phyloP scores from a whole-genome alignment of 2,329 filamentous ascomycete species.

The Trichoderma cornu-damae region DNA sequence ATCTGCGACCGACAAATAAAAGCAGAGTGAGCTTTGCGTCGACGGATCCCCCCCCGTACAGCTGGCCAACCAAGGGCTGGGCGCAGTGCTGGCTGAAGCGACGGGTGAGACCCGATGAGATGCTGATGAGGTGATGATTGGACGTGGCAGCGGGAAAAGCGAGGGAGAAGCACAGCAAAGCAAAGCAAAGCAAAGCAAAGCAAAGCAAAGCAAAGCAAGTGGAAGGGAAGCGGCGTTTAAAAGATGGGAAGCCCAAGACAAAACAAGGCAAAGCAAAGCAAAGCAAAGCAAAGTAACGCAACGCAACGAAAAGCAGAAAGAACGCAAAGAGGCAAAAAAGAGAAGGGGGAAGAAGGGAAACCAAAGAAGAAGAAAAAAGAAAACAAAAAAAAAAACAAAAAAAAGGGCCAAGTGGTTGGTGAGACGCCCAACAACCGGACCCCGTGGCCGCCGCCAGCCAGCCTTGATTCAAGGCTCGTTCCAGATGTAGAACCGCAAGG shows the following conservation, averaged over 20 bases:
- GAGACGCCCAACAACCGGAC: slow-evolving; percentile 1
- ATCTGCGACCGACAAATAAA: slow-evolving; percentile 8
- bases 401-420: neutral
- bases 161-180: slow-evolving; percentile 5
- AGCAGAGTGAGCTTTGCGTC: slow-evolving; percentile 14
- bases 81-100: slow-evolving; percentile 14
- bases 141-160: neutral
- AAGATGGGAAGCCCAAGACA: neutral
- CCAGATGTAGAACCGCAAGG: slow-evolving; percentile 9
- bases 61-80: slow-evolving; percentile 6
- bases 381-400: neutral
- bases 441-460: neutral
- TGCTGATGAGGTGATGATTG: slow-evolving; percentile 9
- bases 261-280: neutral
- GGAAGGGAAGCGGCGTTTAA: slow-evolving; percentile 1
- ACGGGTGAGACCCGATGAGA: slow-evolving; percentile 17
- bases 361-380: neutral
- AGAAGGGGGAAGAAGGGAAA: too few relatives aligned
- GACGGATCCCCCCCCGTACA: neutral
- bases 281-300: too few relatives aligned
- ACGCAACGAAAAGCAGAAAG: too few relatives aligned
- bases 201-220: too few relatives aligned
- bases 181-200: too few relatives aligned
- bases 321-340: neutral
- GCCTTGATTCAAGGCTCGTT: slow-evolving; percentile 9